phyloP scores from a whole-genome alignment of 2,329 filamentous ascomycete species.

The Colletotrichum tanaceti region DNA sequence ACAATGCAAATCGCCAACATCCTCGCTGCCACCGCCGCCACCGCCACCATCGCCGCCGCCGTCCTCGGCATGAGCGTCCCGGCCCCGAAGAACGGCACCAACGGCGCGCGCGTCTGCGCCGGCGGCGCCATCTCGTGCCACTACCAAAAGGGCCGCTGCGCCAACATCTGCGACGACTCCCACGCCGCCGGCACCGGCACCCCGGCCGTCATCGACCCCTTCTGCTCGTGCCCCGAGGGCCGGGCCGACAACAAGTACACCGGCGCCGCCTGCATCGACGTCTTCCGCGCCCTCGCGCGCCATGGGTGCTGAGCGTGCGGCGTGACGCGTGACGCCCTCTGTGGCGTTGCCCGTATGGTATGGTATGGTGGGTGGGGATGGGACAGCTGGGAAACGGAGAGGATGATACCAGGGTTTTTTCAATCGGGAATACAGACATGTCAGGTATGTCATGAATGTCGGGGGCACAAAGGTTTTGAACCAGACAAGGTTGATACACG shows the following conservation, averaged over 20 bases:
- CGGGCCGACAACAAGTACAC: slow-evolving; percentile 29
- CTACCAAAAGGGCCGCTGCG: slow-evolving; percentile 29
- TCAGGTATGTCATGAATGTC: too few relatives aligned
- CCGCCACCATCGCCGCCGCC: background rate
- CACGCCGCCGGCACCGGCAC: background rate
- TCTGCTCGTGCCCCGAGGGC: slow-evolving; percentile 28
- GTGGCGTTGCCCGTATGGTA: too few relatives aligned
- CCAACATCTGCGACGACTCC: slow-evolving; percentile 28
- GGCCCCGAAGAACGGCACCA: slow-evolving; percentile 22
- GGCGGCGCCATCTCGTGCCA: slow-evolving; percentile 31
- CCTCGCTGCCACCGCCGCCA: slow-evolving; percentile 5
- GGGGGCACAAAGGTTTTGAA: too few relatives aligned
- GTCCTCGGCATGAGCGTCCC: slow-evolving; percentile 18
- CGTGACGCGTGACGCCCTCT: too few relatives aligned
- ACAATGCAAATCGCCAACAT: slow-evolving; percentile 10
- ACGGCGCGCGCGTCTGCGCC: slow-evolving; percentile 26
- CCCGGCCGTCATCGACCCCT: slow-evolving; percentile 24
- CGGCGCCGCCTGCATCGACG: slow-evolving; percentile 27
- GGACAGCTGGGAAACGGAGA: too few relatives aligned
- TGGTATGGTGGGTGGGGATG: too few relatives aligned
- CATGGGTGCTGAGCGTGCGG: slow-evolving; percentile 8
- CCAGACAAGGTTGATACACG: too few relatives aligned
- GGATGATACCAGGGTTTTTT: too few relatives aligned
- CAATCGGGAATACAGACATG: too few relatives aligned
- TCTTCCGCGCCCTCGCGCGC: slow-evolving; percentile 8